Conservation (phyloP, 192 early-diverging fungal genomes). For the Coemansia sp. region DNA sequence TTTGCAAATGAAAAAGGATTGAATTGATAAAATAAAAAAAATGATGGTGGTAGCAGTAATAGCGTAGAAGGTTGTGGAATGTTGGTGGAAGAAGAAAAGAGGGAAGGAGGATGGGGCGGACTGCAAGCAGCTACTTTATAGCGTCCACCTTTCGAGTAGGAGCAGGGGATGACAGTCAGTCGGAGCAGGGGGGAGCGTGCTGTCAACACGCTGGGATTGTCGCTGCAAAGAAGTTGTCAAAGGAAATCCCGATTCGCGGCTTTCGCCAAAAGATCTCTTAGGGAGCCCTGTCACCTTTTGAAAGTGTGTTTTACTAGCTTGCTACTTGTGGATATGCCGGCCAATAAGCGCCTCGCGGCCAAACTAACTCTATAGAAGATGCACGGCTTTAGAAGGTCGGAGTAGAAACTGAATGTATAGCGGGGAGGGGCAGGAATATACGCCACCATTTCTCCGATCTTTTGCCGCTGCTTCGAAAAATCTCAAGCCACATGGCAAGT, state of each 20-base stretch:
- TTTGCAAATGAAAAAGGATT: neutral
- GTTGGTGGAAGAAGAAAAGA: neutral
- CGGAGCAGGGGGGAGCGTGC: neutral
- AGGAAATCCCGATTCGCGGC: neutral
- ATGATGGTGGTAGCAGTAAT: neutral
- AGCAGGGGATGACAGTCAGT: neutral
- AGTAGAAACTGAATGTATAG: neutral
- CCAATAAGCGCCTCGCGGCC: neutral
- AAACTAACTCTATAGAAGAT: neutral
- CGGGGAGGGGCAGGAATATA: neutral
- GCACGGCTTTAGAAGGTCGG: neutral
- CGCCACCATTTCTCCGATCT: neutral
- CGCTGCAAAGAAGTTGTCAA: neutral
- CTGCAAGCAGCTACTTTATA: neutral
- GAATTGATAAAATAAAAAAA: neutral
- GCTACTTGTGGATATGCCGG: neutral
- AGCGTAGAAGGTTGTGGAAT: neutral
- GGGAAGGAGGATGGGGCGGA: neutral
- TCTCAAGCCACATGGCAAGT: neutral
- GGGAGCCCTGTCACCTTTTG: neutral
- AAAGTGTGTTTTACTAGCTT: neutral
- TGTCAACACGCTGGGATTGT: neutral
- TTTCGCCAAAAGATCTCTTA: neutral
- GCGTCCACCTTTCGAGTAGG: neutral
- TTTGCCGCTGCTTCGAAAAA: neutral